Percentiles rank a stretch among this genome's conserved stretches.
phyloP scores from a whole-genome alignment of 225 moss, liverwort and hornwort genomes.

The Antitrichia curtipendula region DNA sequence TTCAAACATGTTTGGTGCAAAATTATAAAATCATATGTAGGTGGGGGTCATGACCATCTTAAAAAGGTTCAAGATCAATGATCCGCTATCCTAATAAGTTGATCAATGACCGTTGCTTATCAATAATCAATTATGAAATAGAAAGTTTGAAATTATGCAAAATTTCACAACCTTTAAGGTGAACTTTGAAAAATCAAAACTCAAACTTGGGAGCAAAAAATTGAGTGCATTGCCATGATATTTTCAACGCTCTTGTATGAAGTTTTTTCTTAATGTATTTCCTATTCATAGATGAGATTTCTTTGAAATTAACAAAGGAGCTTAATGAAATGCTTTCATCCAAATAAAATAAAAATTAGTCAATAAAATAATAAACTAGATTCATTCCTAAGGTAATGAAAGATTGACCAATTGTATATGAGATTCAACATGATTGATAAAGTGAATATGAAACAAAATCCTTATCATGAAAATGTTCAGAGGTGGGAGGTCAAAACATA shows the following conservation, averaged over 20 bases:
- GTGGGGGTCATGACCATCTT: background rate
- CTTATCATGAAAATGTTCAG: background rate
- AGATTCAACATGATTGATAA: background rate
- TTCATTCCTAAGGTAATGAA: rapidly evolving
- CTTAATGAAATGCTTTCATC: background rate
- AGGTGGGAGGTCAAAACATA: rapidly evolving
- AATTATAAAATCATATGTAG: background rate
- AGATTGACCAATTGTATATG: background rate
- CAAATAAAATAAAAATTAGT: background rate
- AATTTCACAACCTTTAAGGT: background rate
- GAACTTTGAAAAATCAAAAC: background rate
- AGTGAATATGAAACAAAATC: background rate
- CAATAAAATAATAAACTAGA: background rate
- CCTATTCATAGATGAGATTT: background rate
- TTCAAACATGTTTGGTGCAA: background rate
- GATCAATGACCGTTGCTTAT: background rate
- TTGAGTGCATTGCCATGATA: background rate
- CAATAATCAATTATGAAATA: background rate
- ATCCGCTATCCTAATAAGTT: background rate
- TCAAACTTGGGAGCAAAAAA: background rate
- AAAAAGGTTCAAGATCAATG: background rate
- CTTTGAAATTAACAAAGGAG: background rate
- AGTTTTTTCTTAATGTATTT: background rate
- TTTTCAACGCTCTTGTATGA: background rate
- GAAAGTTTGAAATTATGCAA: background rate